Base-by-base conservation (phyloP, 2,329 filamentous ascomycete genomes). In the Juglanconis oblonga region DNA sequence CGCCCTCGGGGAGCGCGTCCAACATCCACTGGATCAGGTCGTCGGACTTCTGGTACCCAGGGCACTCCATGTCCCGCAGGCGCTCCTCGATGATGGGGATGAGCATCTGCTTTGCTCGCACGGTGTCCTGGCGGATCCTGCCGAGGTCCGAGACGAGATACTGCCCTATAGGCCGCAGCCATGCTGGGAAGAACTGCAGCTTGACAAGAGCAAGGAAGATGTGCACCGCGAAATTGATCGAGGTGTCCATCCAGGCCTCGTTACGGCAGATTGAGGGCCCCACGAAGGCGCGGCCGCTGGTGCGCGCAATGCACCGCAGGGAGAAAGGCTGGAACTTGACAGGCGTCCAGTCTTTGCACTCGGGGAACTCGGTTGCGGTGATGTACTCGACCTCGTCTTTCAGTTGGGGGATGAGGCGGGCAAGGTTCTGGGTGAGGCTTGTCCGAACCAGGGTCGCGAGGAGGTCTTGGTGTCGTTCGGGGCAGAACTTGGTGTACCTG, bases 201-300 rank as follows among this genome's bases (percentile, higher is more conserved):
- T 81, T 76, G 58, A 81, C 67, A 52, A 79, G 71, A 51, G 78
- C 74, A 65, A 77, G 69, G 68, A 84, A 78, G 62, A 80, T 74
- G 62, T 81, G 75, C 29, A 80, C 69, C 53, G 80, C 78, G 66
- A 80, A 83, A 68, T 80, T 76, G 69, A 81, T 74, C 69, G 75
- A 76, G 24, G 79, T 78, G 52, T 79, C 72, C 72, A 85, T 77
- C 83, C 83, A 86, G 59, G 77, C 73, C 64, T 83, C 77, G 45
- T 79, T 72, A 17, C 81, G 80, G 65, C 78, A 82, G 58, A 85
- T 72, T 13, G 74, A 70, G 2, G 76, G 66, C 1, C 83, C 83
- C 6, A 85, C 77, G 63, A 85, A 85, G 4, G 80, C 76, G 24
- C 78, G 74, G 1, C 83, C 81, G 32, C 81, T 83, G 29, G 86